Conservation (phyloP, 768 basidiomycete species). For the Pisolithus marmoratus region DNA sequence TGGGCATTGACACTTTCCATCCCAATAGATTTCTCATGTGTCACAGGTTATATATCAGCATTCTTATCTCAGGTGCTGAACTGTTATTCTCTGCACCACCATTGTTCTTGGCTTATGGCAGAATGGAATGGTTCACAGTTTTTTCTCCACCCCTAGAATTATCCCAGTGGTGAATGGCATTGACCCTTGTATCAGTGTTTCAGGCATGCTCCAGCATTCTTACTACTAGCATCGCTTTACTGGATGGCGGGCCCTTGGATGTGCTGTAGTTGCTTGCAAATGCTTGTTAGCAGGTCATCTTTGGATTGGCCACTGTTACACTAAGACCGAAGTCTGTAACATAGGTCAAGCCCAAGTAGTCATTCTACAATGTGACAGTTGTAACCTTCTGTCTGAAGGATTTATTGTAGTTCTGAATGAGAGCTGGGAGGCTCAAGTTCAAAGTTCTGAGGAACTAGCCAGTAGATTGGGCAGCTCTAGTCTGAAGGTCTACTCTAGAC, state of each 20-base stretch:
- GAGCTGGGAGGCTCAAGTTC: no score
- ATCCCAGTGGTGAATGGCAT: slow-evolving; percentile 38
- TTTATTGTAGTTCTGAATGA: no score
- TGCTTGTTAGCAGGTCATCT: slow-evolving; percentile 36
- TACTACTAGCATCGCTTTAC: background rate
- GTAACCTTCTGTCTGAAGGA: no score
- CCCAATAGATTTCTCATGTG: slow-evolving; percentile 4
- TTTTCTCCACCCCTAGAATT: slow-evolving; percentile 27
- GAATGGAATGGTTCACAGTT: slow-evolving; percentile 7
- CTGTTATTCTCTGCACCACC: background rate
- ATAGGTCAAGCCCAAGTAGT: no score
- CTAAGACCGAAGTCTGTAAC: no score
- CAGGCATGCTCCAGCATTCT: slow-evolving; percentile 2
- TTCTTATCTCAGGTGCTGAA: slow-evolving; percentile 4
- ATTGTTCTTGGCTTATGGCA: background rate
- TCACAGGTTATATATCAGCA: slow-evolving; percentile 11
- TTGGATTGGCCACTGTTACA: no score
- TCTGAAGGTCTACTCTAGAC: no score
- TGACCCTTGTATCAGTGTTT: slow-evolving; percentile 34
- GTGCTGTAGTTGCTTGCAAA: slow-evolving; percentile 2
- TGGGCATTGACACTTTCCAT: background rate
- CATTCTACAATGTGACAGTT: no score
- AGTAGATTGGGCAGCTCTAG: no score
- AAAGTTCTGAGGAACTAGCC: no score
- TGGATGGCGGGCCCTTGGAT: background rate